Conservation (phyloP, 1,284 basidiomycete species). For the Sporisorium iseilematis-ciliati region DNA sequence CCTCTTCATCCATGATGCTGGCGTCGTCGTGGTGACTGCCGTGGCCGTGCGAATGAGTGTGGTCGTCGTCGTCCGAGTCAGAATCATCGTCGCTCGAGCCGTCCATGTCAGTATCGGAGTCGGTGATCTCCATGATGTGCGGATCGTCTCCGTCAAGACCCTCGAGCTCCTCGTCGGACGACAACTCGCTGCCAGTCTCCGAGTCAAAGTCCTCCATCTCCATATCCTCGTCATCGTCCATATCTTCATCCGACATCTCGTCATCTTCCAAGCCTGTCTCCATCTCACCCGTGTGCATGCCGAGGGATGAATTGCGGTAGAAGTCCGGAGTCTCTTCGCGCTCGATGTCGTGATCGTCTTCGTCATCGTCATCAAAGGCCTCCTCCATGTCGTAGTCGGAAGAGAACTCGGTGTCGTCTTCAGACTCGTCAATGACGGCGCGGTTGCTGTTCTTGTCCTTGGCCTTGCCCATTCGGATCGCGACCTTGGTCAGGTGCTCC, state of each 20-base stretch:
- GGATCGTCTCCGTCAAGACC: slow-evolving; percentile 66
- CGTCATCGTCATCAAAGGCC: slow-evolving; percentile 72
- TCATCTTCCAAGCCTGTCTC: slow-evolving; percentile 73
- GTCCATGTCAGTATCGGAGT: slow-evolving; percentile 52
- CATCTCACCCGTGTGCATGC: slow-evolving; percentile 79
- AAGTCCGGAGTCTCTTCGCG: slow-evolving; percentile 90
- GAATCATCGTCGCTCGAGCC: slow-evolving; percentile 43
- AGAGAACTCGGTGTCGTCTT: slow-evolving; percentile 40
- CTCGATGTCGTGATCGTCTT: slow-evolving; percentile 73
- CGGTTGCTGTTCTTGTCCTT: slow-evolving; percentile 37
- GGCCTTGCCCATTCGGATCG: slow-evolving; percentile 94
- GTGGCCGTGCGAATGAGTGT: slow-evolving; percentile 49
- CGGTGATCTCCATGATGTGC: slow-evolving; percentile 70
- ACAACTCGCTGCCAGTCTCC: slow-evolving; percentile 58
- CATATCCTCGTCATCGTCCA: slow-evolving; percentile 91
- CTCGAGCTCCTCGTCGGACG: slow-evolving; percentile 71
- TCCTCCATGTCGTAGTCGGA: slow-evolving; percentile 56
- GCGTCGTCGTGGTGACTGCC: slow-evolving; percentile 38
- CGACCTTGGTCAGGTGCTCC: slow-evolving; percentile 92
- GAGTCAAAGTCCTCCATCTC: slow-evolving; percentile 79
- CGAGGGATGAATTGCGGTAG: slow-evolving; percentile 95
- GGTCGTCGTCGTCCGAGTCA: slow-evolving; percentile 47
- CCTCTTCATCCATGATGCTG: slow-evolving; percentile 71
- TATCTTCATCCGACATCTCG: slow-evolving; percentile 88
- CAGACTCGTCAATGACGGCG: slow-evolving; percentile 42